A percentile compares a stretch with the other conserved stretches of the same genome.
Evolutionary conservation across 2,329 filamentous ascomycete genomes (phyloP).

Genomic region (Cryphonectria parasitica): DNA sequence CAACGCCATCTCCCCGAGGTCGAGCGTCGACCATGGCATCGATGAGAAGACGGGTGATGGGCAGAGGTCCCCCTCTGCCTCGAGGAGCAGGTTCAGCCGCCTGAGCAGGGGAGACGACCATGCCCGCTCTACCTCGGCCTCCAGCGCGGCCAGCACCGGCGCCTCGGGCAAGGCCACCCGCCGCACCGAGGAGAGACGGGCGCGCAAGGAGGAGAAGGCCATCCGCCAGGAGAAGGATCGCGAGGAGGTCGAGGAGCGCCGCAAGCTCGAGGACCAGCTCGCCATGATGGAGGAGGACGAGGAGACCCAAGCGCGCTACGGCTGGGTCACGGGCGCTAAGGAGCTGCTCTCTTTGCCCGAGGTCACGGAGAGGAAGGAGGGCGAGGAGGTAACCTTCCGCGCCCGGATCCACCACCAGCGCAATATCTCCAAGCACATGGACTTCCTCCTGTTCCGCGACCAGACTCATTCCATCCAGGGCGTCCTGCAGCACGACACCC

Average conservation of each 20-base stretch:
- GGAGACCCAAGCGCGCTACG: conserved; percentile 38
- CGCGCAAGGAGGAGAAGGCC: conserved; percentile 38
- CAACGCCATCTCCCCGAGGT: conserved; percentile 28
- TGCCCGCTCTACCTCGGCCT: conserved; percentile 13
- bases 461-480: conserved; percentile 84
- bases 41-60: conserved; percentile 14
- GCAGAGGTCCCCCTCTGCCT: conserved; percentile 6
- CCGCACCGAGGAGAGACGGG: conserved; percentile 37
- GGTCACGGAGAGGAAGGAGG: conserved; percentile 56
- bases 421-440: conserved; percentile 78
- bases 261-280: conserved; percentile 41
- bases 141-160: conserved; percentile 16
- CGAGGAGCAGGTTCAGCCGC: conserved; percentile 17
- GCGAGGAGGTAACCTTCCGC: conserved; percentile 67
- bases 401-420: conserved; percentile 79
- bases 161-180: conserved; percentile 23
- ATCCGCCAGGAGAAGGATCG: conserved; percentile 27
- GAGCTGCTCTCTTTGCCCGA: conserved; percentile 46
- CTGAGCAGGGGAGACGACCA: conserved; percentile 6
- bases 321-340: conserved; percentile 35
- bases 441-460: conserved; percentile 86
- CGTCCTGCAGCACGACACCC: conserved; percentile 62
- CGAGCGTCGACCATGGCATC: conserved; percentile 21
- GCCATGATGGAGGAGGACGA: conserved; percentile 36
- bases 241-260: conserved; percentile 38